A percentile compares a stretch with the other conserved stretches of the same genome.
phyloP scores from a whole-genome alignment of 2,329 filamentous ascomycete species.

The Fusarium graminum region DNA sequence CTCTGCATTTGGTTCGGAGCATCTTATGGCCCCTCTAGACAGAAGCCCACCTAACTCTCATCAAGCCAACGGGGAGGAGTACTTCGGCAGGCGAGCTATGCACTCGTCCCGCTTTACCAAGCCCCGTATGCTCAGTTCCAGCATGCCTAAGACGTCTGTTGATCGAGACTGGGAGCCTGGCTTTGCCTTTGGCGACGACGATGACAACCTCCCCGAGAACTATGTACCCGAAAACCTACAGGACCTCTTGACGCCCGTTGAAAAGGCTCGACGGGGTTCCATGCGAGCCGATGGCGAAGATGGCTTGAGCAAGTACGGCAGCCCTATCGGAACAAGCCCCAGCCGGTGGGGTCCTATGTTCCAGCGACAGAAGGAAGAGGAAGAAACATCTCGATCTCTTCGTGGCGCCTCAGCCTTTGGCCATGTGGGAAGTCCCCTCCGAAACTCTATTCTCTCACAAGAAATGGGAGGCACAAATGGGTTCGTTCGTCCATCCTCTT shows the following conservation, averaged over 20 bases:
- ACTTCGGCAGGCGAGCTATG: constrained; percentile 79
- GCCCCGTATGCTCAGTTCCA: constrained; percentile 76
- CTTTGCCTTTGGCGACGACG: constrained; percentile 85
- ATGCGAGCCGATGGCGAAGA: constrained; percentile 68
- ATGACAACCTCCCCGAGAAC: constrained; percentile 62
- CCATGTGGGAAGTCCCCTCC: constrained; percentile 74
- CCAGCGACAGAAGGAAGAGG: constrained; percentile 71
- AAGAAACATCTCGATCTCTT: constrained; percentile 59
- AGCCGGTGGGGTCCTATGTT: constrained; percentile 73
- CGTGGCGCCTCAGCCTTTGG: constrained; percentile 69
- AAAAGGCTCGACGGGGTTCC: constrained; percentile 75
- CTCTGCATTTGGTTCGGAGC: constrained; percentile 77
- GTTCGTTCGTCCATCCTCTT: constrained; percentile 55
- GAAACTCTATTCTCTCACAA: constrained; percentile 71
- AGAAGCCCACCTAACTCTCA: constrained; percentile 65
- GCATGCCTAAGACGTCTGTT: constrained; percentile 74
- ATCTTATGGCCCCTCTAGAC: constrained; percentile 66
- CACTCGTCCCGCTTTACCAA: constrained; percentile 75
- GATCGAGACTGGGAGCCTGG: constrained; percentile 74
- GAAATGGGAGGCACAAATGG: constrained; percentile 61
- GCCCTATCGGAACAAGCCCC: constrained; percentile 69
- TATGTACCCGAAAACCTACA: constrained; percentile 81
- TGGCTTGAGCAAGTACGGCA: constrained; percentile 70
- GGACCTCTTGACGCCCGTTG: constrained; percentile 74
- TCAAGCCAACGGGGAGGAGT: constrained; percentile 68